These are phyloP conservation scores for Hygrophoropsis aurantiaca DNA, from an alignment of 768 basidiomycete genomes.

Conservation along the genomic window DNA sequence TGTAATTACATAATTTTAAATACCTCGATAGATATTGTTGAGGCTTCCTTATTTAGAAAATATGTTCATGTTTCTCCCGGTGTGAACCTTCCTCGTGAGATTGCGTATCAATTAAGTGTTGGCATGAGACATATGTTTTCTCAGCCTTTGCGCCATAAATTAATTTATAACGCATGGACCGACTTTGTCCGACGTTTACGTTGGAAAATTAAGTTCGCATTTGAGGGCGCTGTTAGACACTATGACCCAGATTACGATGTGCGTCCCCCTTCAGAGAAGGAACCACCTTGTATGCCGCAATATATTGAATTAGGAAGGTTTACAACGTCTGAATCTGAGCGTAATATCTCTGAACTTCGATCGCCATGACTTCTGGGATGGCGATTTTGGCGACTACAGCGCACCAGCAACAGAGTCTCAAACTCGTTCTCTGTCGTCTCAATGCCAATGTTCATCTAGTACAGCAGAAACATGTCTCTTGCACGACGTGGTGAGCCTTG, in stretches of 20 bases:
- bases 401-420: no score
- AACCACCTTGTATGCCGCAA: constrained; percentile 3
- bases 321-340: no score
- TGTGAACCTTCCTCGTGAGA: background rate
- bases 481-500: no score
- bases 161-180: background rate
- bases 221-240: background rate
- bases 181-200: constrained; percentile 9
- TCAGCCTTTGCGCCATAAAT: background rate
- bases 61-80: constrained; percentile 1
- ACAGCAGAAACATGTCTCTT: no score
- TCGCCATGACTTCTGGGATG: no score
- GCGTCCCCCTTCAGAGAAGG: background rate
- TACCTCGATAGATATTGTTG: no score
- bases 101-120: background rate
- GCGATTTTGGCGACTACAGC: no score
- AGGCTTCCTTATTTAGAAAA: background rate
- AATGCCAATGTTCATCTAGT: no score
- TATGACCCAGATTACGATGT: constrained; percentile 18
- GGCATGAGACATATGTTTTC: constrained; percentile 10
- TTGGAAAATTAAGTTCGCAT: constrained; percentile 1
- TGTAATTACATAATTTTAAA: no score
- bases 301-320: constrained; percentile 1
- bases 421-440: no score
- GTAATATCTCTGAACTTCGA: no score